phyloP scores from a whole-genome alignment of 2,329 filamentous ascomycete species.

The Botrytis cinerea region DNA sequence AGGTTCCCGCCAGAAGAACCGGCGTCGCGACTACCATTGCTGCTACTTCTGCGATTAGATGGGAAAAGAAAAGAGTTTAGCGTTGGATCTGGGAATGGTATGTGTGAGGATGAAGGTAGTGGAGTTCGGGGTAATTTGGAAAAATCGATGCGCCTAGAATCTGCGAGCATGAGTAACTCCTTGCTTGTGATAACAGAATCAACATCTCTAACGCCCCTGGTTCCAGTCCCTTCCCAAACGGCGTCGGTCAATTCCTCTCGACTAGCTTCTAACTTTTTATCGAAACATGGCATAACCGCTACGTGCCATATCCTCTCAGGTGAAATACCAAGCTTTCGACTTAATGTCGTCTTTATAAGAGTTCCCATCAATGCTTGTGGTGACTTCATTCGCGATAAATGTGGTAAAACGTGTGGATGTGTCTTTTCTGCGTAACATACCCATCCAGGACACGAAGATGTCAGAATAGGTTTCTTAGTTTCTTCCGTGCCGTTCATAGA shows the following conservation, averaged over 20 bases:
- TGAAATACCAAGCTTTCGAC: constrained; percentile 67
- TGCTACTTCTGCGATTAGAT: constrained; percentile 43
- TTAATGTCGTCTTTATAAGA: constrained; percentile 82
- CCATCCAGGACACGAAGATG: constrained; percentile 94
- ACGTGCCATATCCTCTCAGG: constrained; percentile 89
- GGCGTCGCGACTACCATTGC: constrained; percentile 54
- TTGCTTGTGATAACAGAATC: constrained; percentile 98
- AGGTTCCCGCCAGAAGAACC: constrained; percentile 90
- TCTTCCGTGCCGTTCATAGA: constrained; percentile 34
- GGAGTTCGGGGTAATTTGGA: constrained; percentile 65
- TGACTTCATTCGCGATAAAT: constrained; percentile 88
- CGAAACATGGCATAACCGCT: constrained; percentile 97
- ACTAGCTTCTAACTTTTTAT: constrained; percentile 97
- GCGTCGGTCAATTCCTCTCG: constrained; percentile 85
- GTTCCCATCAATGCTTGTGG: constrained; percentile 92
- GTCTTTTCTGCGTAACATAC: constrained; percentile 99
- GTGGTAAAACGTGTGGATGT: constrained; percentile 87
- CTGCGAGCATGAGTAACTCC: constrained; percentile 86
- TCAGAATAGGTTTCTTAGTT: constrained; percentile 65
- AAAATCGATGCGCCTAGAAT: constrained; percentile 77
- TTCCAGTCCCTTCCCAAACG: constrained; percentile 63
- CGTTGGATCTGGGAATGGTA: constrained; percentile 70
- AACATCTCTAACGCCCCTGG: constrained; percentile 74
- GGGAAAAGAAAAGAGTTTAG: constrained; percentile 77
- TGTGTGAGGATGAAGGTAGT: constrained; percentile 48